phyloP scores from a whole-genome alignment of 345 rosid species.

The Syzygium aqueum region DNA sequence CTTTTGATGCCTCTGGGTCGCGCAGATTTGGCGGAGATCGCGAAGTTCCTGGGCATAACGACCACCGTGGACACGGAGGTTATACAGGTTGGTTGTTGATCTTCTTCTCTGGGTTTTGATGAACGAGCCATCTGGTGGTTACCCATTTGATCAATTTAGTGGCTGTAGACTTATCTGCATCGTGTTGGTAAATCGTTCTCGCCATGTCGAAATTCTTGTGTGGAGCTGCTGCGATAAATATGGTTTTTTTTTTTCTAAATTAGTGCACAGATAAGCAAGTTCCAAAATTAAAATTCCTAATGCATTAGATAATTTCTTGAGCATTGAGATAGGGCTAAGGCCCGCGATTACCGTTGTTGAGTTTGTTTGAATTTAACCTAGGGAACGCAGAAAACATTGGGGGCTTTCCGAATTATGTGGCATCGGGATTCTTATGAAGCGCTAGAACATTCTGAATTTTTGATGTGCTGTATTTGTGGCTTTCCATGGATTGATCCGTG shows the following conservation, averaged over 20 bases:
- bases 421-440: not conserved
- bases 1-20: not conserved
- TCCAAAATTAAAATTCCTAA: not conserved
- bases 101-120: not conserved
- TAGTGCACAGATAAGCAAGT: not conserved
- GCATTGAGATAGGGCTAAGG: not conserved
- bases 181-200: not conserved
- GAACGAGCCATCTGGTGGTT: not conserved
- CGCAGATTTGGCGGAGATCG: conserved; percentile 90
- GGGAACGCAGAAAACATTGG: not conserved
- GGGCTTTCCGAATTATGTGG: not conserved
- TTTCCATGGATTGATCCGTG: not conserved
- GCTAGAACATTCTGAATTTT: not conserved
- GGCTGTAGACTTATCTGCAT: not conserved
- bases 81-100: conserved; percentile 47
- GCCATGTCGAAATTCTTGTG: not conserved
- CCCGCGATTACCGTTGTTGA: not conserved
- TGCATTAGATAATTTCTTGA: not conserved
- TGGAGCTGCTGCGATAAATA: not conserved
- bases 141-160: not conserved
- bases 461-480: not conserved
- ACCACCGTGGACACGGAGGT: conserved; percentile 76
- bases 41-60: conserved; percentile 87
- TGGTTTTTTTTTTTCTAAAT: too few species aligned
- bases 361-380: not conserved